phyloP scores from a whole-genome alignment of 2,329 filamentous ascomycete genomes.

The Aureobasidium zeae region DNA sequence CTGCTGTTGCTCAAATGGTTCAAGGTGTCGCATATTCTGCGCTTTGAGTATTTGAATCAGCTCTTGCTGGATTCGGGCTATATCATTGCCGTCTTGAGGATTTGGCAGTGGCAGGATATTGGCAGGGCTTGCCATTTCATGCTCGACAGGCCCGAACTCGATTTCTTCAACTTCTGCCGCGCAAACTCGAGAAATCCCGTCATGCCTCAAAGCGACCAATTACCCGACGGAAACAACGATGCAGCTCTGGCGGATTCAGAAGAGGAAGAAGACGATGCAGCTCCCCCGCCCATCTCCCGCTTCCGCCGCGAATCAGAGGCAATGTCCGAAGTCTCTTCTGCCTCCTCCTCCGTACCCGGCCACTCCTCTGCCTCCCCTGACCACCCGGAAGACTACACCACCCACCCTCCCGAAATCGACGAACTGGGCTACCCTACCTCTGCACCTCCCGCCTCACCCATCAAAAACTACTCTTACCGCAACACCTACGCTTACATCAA shows the following conservation, averaged over 20 bases:
- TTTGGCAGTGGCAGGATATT: slow-evolving; percentile 89
- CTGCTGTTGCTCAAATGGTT: slow-evolving; percentile 93
- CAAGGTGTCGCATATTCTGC: slow-evolving; percentile 85
- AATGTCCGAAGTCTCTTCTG: slow-evolving; percentile 23
- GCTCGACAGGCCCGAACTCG: slow-evolving; percentile 71
- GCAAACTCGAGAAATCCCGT: slow-evolving; percentile 47
- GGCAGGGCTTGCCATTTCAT: slow-evolving; percentile 81
- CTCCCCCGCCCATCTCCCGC: slow-evolving; percentile 70
- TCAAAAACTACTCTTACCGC: slow-evolving; percentile 83
- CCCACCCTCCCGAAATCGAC: slow-evolving; percentile 56
- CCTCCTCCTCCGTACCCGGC: no score
- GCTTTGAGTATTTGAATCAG: slow-evolving; percentile 93
- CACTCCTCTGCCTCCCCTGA: no score
- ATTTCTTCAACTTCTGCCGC: slow-evolving; percentile 89
- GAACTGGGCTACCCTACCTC: slow-evolving; percentile 75
- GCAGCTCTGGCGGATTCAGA: slow-evolving; percentile 24
- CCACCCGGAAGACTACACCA: slow-evolving; percentile 24
- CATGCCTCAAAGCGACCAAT: slow-evolving; percentile 4
- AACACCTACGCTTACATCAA: slow-evolving; percentile 96
- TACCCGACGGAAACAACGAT: no score
- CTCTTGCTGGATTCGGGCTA: slow-evolving; percentile 92
- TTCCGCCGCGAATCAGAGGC: slow-evolving; percentile 33
- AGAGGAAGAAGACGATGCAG: slow-evolving; percentile 59
- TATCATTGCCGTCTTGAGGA: slow-evolving; percentile 80
- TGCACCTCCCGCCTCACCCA: slow-evolving; percentile 61